phyloP scores from a whole-genome alignment of 1,139 yeast genomes.

The Groenewaldozyma auringiensis region DNA sequence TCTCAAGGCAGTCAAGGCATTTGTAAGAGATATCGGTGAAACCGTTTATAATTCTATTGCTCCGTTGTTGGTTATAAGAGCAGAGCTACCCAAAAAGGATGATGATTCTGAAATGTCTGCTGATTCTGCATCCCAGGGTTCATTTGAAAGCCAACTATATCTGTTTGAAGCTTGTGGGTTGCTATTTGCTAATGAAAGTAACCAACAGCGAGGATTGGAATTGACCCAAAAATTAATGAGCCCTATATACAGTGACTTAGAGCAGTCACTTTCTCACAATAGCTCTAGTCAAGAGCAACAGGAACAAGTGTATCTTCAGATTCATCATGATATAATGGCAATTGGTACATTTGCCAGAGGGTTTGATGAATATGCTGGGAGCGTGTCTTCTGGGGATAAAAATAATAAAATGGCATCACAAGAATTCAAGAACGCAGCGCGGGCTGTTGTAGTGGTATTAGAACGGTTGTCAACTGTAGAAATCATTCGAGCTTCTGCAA shows the following conservation, averaged over 20 bases:
- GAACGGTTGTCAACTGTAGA: slow-evolving; percentile 65
- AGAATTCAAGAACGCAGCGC: slow-evolving; percentile 65
- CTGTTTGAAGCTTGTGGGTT: slow-evolving; percentile 55
- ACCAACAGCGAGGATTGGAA: slow-evolving; percentile 31
- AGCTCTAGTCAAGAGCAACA: slow-evolving; percentile 19
- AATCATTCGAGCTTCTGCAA: slow-evolving; percentile 71
- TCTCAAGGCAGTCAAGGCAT: slow-evolving; percentile 66
- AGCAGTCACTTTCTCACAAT: slow-evolving; percentile 36
- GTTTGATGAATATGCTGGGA: slow-evolving; percentile 39
- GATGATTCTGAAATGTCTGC: slow-evolving; percentile 37
- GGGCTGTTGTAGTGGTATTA: slow-evolving; percentile 74
- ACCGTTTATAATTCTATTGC: slow-evolving; percentile 44
- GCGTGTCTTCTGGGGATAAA: slow-evolving; percentile 10
- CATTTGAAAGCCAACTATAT: slow-evolving; percentile 71
- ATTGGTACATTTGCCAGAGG: slow-evolving; percentile 88
- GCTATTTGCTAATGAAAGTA: slow-evolving; percentile 26
- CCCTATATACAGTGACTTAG: slow-evolving; percentile 73
- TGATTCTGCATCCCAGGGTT: slow-evolving; percentile 50
- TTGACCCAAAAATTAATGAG: slow-evolving; percentile 45
- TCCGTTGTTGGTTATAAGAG: slow-evolving; percentile 51
- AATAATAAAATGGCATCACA: slow-evolving; percentile 23
- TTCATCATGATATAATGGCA: slow-evolving; percentile 82
- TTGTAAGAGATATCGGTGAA: slow-evolving; percentile 40
- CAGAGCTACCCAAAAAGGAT: slow-evolving; percentile 41
- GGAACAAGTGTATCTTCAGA: slow-evolving; percentile 51